Percentiles rank a stretch among this genome's conserved stretches.
phyloP scores from a whole-genome alignment of 2,329 filamentous ascomycete genomes.

The Epicoccum nigrum region DNA sequence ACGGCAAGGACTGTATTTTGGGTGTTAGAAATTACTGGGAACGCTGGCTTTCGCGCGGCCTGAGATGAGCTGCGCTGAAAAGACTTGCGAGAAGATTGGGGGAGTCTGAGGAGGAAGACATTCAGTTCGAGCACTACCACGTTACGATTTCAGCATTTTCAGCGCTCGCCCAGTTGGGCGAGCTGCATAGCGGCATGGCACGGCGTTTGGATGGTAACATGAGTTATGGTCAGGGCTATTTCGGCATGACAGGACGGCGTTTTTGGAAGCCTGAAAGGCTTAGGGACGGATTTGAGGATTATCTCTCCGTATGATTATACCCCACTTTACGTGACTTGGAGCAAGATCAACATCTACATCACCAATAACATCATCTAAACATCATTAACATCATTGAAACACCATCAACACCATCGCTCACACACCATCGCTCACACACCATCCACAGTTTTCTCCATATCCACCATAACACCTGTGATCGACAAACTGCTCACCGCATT shows the following conservation, averaged over 20 bases:
- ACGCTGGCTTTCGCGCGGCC: slow-evolving; percentile 57
- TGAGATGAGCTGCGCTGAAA: slow-evolving; percentile 25
- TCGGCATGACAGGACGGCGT: slow-evolving; percentile 31
- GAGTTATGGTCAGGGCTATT: slow-evolving; percentile 8
- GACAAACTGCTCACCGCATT: too few species aligned
- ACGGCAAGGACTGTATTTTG: slow-evolving; percentile 65
- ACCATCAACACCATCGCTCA: too few species aligned
- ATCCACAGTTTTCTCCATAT: too few species aligned
- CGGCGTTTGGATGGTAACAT: slow-evolving; percentile 16
- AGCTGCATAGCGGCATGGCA: slow-evolving; percentile 26
- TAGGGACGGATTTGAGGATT: slow-evolving; percentile 4
- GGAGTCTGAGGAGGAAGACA: neutral
- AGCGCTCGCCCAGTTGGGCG: slow-evolving; percentile 7
- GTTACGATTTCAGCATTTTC: slow-evolving; percentile 5
- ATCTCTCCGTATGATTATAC: slow-evolving; percentile 29
- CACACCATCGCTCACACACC: too few species aligned
- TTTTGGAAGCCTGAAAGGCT: slow-evolving; percentile 6
- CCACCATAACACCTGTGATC: too few species aligned
- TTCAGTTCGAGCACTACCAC: neutral
- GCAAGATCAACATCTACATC: neutral
- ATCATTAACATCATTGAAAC: neutral
- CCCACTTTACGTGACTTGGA: slow-evolving; percentile 14
- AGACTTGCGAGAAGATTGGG: neutral
- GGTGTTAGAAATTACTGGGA: slow-evolving; percentile 67
- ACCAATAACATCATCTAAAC: neutral